A percentile compares a stretch with the other conserved stretches of the same genome.
These are phyloP conservation scores for Cryptococcus floricola DNA, from an alignment of 1,284 basidiomycete species.

Conservation along the genomic window DNA sequence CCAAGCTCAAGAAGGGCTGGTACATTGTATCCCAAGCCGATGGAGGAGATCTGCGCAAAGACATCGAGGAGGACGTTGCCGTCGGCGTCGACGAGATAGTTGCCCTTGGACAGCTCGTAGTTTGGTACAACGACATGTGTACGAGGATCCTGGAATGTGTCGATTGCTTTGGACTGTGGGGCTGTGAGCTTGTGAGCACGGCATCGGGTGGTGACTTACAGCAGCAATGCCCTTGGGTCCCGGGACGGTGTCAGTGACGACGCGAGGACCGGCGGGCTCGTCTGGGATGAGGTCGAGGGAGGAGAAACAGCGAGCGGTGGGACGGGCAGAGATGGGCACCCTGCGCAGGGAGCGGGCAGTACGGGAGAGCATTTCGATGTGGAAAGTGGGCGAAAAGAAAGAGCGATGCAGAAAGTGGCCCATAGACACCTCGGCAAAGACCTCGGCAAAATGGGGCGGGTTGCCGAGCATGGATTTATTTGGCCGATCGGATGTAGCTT, in stretches of 20 bases:
- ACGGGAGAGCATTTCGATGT: background rate
- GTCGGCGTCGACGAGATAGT: constrained; percentile 56
- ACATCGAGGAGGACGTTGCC: constrained; percentile 56
- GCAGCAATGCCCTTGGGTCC: constrained; percentile 22
- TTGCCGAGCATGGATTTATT: background rate
- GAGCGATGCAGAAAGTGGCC: too few relatives aligned
- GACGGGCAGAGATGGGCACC: background rate
- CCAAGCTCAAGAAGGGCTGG: constrained; percentile 50
- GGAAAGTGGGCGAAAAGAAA: too few relatives aligned
- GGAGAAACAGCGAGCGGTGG: constrained; percentile 13
- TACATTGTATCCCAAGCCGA: constrained; percentile 53
- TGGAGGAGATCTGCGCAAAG: constrained; percentile 54
- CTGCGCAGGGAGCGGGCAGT: background rate
- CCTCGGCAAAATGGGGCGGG: background rate
- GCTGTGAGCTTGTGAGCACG: background rate
- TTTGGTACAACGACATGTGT: constrained; percentile 49
- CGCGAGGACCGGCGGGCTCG: constrained; percentile 19
- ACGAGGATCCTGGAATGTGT: constrained; percentile 48
- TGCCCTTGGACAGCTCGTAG: constrained; percentile 45
- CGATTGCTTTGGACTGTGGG: constrained; percentile 31
- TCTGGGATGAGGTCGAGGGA: constrained; percentile 24
- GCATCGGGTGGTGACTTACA: constrained; percentile 5
- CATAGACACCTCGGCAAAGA: background rate
- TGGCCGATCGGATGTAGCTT: background rate
- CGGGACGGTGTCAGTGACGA: constrained; percentile 21